Evolutionary conservation across 768 basidiomycete genomes (phyloP).

Genomic region (Lanmaoa pseudosensibilis): DNA sequence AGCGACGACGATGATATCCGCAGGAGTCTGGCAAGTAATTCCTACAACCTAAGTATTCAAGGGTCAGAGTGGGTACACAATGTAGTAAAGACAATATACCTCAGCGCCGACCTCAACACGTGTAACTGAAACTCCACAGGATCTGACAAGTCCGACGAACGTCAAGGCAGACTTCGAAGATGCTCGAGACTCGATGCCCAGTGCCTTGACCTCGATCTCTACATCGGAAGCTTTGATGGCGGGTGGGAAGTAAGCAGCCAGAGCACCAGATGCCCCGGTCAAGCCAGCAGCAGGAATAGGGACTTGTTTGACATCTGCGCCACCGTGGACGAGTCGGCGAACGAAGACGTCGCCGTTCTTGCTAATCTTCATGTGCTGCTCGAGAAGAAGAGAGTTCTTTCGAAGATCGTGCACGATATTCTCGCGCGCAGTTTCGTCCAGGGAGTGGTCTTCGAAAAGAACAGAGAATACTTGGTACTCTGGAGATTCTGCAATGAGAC

Average conservation of each 20-base stretch:
- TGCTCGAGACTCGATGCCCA: conserved; percentile 9
- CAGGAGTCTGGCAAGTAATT: conserved; percentile 15
- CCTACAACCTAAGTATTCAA: conserved; percentile 16
- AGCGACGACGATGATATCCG: conserved; percentile 18
- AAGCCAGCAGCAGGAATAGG: conserved; percentile 15
- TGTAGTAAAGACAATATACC: not conserved
- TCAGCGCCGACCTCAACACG: conserved; percentile 7
- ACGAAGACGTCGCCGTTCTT: conserved; percentile 29
- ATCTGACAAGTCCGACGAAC: conserved; percentile 22
- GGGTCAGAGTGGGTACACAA: not conserved
- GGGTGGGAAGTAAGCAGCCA: conserved; percentile 24
- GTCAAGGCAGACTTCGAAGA: conserved; percentile 13
- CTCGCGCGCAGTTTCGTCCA: conserved; percentile 24
- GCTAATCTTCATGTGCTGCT: conserved; percentile 32
- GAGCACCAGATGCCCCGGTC: conserved; percentile 7
- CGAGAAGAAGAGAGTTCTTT: conserved; percentile 26
- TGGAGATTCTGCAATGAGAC: conserved; percentile 31
- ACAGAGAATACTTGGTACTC: conserved; percentile 31
- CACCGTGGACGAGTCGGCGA: conserved; percentile 30
- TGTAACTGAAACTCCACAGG: conserved; percentile 9
- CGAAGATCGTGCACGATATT: conserved; percentile 27
- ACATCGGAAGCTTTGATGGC: conserved; percentile 16
- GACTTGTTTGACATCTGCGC: conserved; percentile 19
- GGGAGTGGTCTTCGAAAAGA: conserved; percentile 31
- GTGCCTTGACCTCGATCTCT: conserved; percentile 18